Percentiles rank a stretch among this genome's conserved stretches.
Evolutionary conservation across 2,329 filamentous ascomycete species (phyloP).

Genomic region (Verticillium nubilum): DNA sequence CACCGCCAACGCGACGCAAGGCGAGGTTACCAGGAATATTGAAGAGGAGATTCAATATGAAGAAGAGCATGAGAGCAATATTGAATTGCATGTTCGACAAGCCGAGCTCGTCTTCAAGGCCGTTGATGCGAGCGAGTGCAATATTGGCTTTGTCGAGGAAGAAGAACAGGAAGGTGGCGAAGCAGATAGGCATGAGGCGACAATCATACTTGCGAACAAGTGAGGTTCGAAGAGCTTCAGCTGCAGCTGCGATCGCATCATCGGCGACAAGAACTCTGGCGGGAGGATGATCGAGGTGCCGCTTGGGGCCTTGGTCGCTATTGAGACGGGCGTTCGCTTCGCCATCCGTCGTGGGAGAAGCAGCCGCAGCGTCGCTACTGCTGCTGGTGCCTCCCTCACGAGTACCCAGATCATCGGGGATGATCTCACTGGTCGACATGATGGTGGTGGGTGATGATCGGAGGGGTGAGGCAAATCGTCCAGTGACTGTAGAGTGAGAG

Average conservation of each 20-base stretch:
- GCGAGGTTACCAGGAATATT: conserved; percentile 18
- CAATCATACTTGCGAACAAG: conserved; percentile 10
- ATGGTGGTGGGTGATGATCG: background rate
- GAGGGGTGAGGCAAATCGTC: background rate
- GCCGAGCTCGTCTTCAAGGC: conserved; percentile 8
- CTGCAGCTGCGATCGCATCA: background rate
- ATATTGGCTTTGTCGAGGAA: conserved; percentile 13
- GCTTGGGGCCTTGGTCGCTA: background rate
- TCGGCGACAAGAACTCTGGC: background rate
- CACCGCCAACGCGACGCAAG: conserved; percentile 14
- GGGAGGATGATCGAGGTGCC: background rate
- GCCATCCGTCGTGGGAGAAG: background rate
- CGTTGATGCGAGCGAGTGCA: conserved; percentile 13
- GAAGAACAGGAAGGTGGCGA: conserved; percentile 9
- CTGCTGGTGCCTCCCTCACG: background rate
- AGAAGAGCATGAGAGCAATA: conserved; percentile 16
- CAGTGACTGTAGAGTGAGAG: background rate
- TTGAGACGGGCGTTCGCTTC: background rate
- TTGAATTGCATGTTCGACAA: conserved; percentile 11
- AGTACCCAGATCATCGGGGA: background rate
- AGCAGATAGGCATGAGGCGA: conserved; percentile 8
- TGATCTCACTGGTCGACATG: background rate
- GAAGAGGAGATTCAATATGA: conserved; percentile 15
- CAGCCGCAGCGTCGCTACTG: background rate
- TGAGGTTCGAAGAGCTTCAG: background rate